Base-by-base conservation (phyloP, 2,329 filamentous ascomycete genomes). In the Nannizziopsis barbatae region DNA sequence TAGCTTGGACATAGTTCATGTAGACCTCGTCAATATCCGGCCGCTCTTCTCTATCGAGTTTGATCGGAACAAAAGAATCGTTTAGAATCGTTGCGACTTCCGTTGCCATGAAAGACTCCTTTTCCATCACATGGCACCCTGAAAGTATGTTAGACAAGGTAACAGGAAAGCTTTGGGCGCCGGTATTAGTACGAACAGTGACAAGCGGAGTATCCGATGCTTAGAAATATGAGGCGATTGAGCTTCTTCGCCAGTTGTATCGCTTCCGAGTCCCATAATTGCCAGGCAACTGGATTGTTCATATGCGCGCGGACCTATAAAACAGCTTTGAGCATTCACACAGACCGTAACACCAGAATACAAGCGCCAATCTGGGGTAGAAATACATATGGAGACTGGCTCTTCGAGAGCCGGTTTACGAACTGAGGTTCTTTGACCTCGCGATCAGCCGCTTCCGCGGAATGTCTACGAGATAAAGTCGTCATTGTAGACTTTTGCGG, bases 1-100 rank as follows among this genome's bases (percentile, higher is more conserved):
- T 90, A 1, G 90, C 90, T 64, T 95, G 88, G 36, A 95, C 83
- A 65, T 95, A 98, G 70, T 95, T 95, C 87, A 95, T 95, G 65
- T 96, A 96, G 55, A 96, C 89, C 53, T 85, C 81, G 62, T 98
- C 92, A 55, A 96, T 80, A 62, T 96, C 89, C 7, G 90, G 90
- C 20, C 90, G 81, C 67, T 95, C 87, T 67, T 98, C 92, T 52
- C 89, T 80, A 66, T 98, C 92, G 60, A 96, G 79, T 58, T 95
- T 84, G 63, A 96, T 81, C 3, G 92, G 90, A 39, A 98, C 80
- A 65, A 96, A 98, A 50, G 80, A 78, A 52, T 82, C 74, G 70
- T 96, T 98, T 32, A 98, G 75, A 50, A 95, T 74, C 18, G 78
- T 70, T 12, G 92, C 88, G 52, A 95, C 82, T 53, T 87, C 80